Base-by-base conservation (phyloP, 2,329 filamentous ascomycete genomes). In the Coniochaeta sp. region DNA sequence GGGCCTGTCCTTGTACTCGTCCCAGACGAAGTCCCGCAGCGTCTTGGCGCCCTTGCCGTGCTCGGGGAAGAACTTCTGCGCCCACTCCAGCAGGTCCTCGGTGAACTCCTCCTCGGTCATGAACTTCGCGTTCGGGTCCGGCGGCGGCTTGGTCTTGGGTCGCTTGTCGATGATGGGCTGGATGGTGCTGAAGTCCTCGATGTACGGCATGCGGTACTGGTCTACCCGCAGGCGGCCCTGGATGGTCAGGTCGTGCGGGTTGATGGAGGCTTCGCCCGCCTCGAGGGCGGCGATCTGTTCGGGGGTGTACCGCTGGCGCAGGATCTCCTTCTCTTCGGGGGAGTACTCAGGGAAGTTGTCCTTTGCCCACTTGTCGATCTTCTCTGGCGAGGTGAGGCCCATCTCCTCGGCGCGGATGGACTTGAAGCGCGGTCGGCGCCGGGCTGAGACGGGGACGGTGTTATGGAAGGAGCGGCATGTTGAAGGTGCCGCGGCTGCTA, bases 221-320 rank as follows among this genome's bases (percentile, higher is more conserved):
- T 96, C 92, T 59, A 78, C 81, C 63, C 91, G 87, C 67, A 90
- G 74, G 50, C 85, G 81, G 65, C 88, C 90, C 75, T 95, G 89
- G 36, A 85, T 79, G 47, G 88, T 80, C 70, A 97, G 72, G 73
- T 98, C 91, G 65, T 86, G 79, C 11, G 88, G 78, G 70, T 89
- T 82, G 71, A 97, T 87, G 65, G 89, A 85, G 63, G 82, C 77
- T 75, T 97, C 93, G 67, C 89, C 92, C 56, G 89, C 89, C 75
- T 89, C 81, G 71, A 98, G 86, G 61, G 92, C 91, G 60, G 85
- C 86, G 67, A 96, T 80, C 77, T 98, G 93, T 71, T 89, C 85
- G 17, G 87, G 81, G 0, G 91, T 90, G 79, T 96, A 98, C 67
- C 83, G 83, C 69, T 84, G 76, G 61, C 75, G 74, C 61, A 96